phyloP scores from a whole-genome alignment of 495 filamentous ascomycete species.

The Penicillium lividum region DNA sequence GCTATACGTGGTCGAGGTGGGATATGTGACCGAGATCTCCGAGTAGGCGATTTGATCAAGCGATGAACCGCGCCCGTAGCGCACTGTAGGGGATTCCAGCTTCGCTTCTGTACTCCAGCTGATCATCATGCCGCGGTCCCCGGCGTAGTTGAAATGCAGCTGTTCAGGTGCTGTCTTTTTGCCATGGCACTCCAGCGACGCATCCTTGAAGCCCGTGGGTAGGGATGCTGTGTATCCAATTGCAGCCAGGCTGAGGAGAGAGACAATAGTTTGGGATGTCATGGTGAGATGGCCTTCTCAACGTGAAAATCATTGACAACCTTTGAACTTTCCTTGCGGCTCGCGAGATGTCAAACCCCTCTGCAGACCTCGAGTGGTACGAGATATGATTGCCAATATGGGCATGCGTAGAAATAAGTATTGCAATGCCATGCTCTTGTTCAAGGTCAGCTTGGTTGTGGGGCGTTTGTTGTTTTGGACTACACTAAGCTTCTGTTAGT shows the following conservation, averaged over 20 bases:
- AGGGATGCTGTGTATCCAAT: not conserved
- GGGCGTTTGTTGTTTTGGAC: not conserved
- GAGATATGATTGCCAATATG: not conserved
- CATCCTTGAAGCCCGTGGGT: not conserved
- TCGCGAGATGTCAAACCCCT: not conserved
- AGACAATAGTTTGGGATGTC: not conserved
- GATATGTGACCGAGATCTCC: conserved; percentile 20
- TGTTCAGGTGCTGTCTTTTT: conserved; percentile 5
- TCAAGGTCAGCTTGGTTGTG: not conserved
- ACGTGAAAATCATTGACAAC: not conserved
- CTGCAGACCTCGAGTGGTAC: not conserved
- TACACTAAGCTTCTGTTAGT: not conserved
- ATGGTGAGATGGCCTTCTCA: not conserved
- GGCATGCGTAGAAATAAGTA: not conserved
- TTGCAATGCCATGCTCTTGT: not conserved
- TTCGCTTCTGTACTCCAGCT: conserved; percentile 15
- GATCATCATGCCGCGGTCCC: conserved; percentile 18
- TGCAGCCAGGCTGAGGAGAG: not conserved
- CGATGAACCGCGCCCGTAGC: conserved; percentile 5
- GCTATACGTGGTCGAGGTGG: conserved; percentile 19
- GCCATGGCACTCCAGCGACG: not conserved
- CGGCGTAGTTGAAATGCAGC: conserved; percentile 28
- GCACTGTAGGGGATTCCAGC: conserved; percentile 11
- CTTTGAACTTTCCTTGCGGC: not conserved
- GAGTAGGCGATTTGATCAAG: conserved; percentile 11